Evolutionary conservation across 1,284 basidiomycete species (phyloP), one percentile per base, ranked within the genome.

Genomic region (Microbotryum intermedium): DNA sequence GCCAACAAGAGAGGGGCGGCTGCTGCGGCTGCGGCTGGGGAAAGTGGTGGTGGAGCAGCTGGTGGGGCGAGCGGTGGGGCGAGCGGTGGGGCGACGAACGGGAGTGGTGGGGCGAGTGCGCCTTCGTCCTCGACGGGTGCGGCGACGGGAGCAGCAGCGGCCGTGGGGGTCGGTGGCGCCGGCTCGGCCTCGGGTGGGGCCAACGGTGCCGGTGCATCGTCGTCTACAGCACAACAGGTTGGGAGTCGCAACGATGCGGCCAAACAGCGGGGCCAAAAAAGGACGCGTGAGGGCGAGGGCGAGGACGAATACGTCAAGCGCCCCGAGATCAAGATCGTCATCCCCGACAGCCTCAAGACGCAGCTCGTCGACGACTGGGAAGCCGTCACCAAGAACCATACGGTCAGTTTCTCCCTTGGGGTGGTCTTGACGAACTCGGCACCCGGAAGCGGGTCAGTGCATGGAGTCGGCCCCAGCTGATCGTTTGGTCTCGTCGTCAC

Each of bases 301-400:
- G 79, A 81, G 62, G 76, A 78, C 9, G 79, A 81, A 50, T 79
- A 76, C 57, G 66, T 78, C 70, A 86, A 84, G 75, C 84, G 87
- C 67, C 88, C 89, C 4, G 93, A 97, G 71, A 86, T 98, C 80
- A 91, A 90, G 75, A 80, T 98, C 51, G 82, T 80, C 57, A 85
- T 97, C 16, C 95, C 94, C 0, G 93, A 97, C 69, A 75, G 82
- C 18, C 81, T 98, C 65, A 97, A 97, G 75, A 80, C 87, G 34
- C 81, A 88, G 61, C 80, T 99, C 18, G 93, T 98, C 1, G 93
- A 98, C 71, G 95, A 98, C 71, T 98, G 94, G 94, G 94, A 98
- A 76, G 84, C 86, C 20, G 84, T 98, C 47, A 98, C 94, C 56
- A 97, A 97, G 78, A 90, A 93, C 72, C 85, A 84, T 71, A 87